These are phyloP conservation scores for Nakazawaea anatomiae DNA, from an alignment of 805 yeast genomes.

Conservation along the genomic window DNA sequence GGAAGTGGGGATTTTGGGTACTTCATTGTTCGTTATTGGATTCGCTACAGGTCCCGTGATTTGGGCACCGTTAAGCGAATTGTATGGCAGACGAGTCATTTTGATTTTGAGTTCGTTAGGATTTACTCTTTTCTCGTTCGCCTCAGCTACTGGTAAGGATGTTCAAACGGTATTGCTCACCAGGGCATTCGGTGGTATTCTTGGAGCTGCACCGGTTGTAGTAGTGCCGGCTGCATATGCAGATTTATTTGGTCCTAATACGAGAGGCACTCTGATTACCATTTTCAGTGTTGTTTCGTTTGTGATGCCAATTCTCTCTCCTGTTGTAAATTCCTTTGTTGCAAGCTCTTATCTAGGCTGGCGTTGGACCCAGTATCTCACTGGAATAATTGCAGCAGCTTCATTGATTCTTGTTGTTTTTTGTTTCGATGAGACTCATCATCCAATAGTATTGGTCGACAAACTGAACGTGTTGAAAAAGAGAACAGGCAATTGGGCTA, in stretches of 20 bases:
- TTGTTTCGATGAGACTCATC: conserved; percentile 65
- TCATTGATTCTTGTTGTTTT: conserved; percentile 33
- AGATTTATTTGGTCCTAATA: conserved; percentile 61
- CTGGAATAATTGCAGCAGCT: conserved; percentile 53
- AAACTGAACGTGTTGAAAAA: conserved; percentile 61
- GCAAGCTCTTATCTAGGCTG: conserved; percentile 60
- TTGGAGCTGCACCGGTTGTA: conserved; percentile 82
- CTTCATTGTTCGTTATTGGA: conserved; percentile 83
- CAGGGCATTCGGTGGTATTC: conserved; percentile 73
- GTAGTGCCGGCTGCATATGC: conserved; percentile 86
- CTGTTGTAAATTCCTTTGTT: conserved; percentile 70
- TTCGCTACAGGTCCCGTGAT: conserved; percentile 89
- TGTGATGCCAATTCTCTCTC: conserved; percentile 77
- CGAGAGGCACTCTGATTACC: conserved; percentile 73
- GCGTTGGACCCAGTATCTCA: conserved; percentile 77
- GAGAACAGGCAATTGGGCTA: conserved; percentile 77
- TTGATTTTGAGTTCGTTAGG: conserved; percentile 52
- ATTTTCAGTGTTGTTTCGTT: conserved; percentile 70
- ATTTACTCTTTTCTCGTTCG: conserved; percentile 58
- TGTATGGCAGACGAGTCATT: conserved; percentile 65
- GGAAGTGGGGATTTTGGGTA: conserved; percentile 69
- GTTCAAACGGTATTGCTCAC: conserved; percentile 71
- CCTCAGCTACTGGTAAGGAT: conserved; percentile 73
- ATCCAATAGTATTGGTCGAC: conserved; percentile 54
- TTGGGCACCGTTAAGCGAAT: conserved; percentile 87